Conservation (phyloP, 1,139 yeast genomes). For the Casaregolazyma suthepensis region DNA sequence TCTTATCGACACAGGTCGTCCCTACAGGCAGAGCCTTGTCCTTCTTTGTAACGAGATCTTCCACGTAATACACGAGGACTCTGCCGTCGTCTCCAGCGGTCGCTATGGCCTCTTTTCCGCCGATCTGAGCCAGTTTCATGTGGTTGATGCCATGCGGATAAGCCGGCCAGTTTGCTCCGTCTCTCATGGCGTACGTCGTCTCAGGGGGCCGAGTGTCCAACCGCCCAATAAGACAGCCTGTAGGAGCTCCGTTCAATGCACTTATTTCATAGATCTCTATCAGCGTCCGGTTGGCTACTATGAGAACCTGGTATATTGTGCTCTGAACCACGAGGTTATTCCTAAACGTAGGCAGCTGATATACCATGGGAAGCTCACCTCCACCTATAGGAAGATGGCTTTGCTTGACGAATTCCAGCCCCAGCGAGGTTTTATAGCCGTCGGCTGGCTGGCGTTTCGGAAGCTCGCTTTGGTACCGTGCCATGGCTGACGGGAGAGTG, state of each 20-base stretch:
- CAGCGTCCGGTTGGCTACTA: conserved; percentile 20
- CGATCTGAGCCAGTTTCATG: conserved; percentile 32
- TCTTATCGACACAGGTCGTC: conserved; percentile 34
- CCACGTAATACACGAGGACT: conserved; percentile 41
- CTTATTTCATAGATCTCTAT: conserved; percentile 19
- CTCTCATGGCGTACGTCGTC: conserved; percentile 17
- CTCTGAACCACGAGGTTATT: conserved; percentile 24
- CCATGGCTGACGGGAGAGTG: not conserved
- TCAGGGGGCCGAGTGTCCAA: conserved; percentile 19
- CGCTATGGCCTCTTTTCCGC: conserved; percentile 35
- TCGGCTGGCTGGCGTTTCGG: conserved; percentile 16
- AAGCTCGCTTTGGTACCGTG: conserved; percentile 4
- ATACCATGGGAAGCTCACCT: not conserved
- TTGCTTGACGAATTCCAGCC: conserved; percentile 11
- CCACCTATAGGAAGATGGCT: conserved; percentile 1
- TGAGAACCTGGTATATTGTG: conserved; percentile 13
- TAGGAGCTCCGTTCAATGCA: conserved; percentile 16
- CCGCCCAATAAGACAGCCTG: conserved; percentile 11
- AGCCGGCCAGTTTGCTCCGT: conserved; percentile 26
- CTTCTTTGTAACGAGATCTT: conserved; percentile 14
- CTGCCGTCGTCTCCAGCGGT: conserved; percentile 56
- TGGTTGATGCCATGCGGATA: conserved; percentile 54
- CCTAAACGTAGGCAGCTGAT: conserved; percentile 18
- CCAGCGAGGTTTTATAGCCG: conserved; percentile 12
- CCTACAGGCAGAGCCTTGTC: conserved; percentile 1